Conservation (phyloP, 768 basidiomycete genomes). For the Trichaptum fuscoviolaceum region DNA sequence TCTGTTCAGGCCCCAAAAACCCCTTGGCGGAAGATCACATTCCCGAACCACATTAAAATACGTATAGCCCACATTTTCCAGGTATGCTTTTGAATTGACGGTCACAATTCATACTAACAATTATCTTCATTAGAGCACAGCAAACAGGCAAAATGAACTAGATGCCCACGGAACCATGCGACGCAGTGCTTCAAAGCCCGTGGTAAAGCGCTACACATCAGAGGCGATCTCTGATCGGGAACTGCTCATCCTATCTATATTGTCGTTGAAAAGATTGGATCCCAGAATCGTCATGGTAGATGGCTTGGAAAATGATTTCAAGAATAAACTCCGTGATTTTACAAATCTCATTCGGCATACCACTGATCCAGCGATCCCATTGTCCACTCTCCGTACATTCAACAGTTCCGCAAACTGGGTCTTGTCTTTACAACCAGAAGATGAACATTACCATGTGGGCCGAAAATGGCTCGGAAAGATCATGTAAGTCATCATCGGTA, state of each 20-base stretch:
- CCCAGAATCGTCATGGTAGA: conserved; percentile 49
- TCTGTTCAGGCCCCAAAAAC: not conserved
- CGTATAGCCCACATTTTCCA: conserved; percentile 45
- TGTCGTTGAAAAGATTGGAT: conserved; percentile 61
- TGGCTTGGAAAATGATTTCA: conserved; percentile 34
- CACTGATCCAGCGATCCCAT: conserved; percentile 61
- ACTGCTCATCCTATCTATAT: conserved; percentile 60
- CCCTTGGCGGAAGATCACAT: conserved; percentile 2
- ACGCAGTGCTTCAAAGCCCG: conserved; percentile 52
- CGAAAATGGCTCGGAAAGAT: not conserved
- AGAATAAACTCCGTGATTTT: conserved; percentile 41
- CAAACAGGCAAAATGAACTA: conserved; percentile 53
- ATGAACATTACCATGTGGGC: conserved; percentile 25
- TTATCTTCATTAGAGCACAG: conserved; percentile 33
- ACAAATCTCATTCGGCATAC: conserved; percentile 57
- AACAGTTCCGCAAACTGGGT: conserved; percentile 38
- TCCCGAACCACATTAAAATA: conserved; percentile 3
- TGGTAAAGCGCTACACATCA: conserved; percentile 47
- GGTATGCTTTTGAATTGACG: conserved; percentile 29
- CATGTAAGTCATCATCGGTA: not conserved
- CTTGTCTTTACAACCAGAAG: conserved; percentile 36
- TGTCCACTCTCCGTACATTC: conserved; percentile 49
- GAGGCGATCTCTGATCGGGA: conserved; percentile 67
- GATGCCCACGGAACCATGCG: conserved; percentile 53
- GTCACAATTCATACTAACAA: not conserved